These are phyloP conservation scores for Waltiozyma sp. DNA, from an alignment of 1,139 yeast species.

Conservation along the genomic window DNA sequence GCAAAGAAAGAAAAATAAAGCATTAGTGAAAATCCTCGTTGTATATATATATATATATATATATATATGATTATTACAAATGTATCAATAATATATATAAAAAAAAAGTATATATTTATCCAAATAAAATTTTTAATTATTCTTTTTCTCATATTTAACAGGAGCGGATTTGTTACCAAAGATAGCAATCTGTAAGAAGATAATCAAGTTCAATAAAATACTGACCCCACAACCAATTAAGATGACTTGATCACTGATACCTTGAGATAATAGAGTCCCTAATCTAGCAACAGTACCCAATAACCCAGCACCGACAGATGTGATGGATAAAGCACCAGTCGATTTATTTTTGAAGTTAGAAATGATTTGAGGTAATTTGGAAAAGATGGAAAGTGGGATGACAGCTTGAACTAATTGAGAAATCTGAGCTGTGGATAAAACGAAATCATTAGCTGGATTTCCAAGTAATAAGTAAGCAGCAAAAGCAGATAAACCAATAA, in stretches of 20 bases:
- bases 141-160: conserved; percentile 9
- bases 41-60: not conserved
- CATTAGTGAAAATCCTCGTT: not conserved
- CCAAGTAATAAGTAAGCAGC: conserved; percentile 13
- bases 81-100: too few species aligned
- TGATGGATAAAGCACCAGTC: conserved; percentile 42
- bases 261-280: conserved; percentile 39
- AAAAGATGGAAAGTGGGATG: conserved; percentile 41
- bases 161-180: conserved; percentile 14
- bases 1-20: not conserved
- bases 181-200: conserved; percentile 24
- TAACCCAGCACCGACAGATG: conserved; percentile 45
- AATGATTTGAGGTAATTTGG: conserved; percentile 47
- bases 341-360: conserved; percentile 36
- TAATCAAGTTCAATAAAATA: conserved; percentile 23
- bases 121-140: too few species aligned
- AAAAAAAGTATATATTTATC: too few species aligned
- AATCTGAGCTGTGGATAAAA: conserved; percentile 18
- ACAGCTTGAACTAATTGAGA: conserved; percentile 34
- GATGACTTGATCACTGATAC: conserved; percentile 25
- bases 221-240: conserved; percentile 23
- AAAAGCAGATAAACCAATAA: conserved; percentile 17
- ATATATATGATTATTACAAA: too few species aligned
- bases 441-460: conserved; percentile 12
- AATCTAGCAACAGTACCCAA: conserved; percentile 46